Evolutionary conservation across 2,329 filamentous ascomycete genomes (phyloP).

Genomic region (Cladosporium velox): DNA sequence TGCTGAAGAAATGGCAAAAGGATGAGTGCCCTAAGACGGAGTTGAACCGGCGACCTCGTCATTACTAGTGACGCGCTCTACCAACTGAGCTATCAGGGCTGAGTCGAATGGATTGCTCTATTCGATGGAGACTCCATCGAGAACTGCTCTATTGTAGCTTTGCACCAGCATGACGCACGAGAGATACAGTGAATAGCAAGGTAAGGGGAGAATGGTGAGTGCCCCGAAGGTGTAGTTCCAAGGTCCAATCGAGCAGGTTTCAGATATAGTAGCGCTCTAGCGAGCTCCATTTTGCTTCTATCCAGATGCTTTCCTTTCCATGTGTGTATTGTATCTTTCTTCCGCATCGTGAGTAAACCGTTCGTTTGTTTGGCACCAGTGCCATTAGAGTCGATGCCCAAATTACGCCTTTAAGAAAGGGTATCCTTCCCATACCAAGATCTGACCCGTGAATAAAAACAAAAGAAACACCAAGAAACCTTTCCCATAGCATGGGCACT

Average conservation of each 20-base stretch:
- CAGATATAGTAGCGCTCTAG: not conserved
- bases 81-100: slow-evolving; percentile 21
- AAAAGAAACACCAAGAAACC: not conserved
- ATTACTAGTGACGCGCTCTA: slow-evolving; percentile 22
- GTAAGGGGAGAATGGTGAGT: not conserved
- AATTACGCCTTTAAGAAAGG: slow-evolving; percentile 5
- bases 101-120: not conserved
- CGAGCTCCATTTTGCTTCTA: not conserved
- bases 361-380: not conserved
- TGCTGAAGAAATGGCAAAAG: slow-evolving; percentile 2
- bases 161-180: not conserved
- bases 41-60: slow-evolving; percentile 21
- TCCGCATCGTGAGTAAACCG: not conserved
- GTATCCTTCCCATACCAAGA: slow-evolving; percentile 8
- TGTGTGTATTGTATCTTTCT: not conserved
- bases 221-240: not conserved
- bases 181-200: not conserved
- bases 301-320: not conserved
- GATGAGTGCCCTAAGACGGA: slow-evolving; percentile 17
- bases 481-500: not conserved
- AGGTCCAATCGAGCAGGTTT: not conserved
- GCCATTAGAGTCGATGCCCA: not conserved
- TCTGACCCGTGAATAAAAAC: not conserved
- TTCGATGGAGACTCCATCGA: too few relatives aligned
- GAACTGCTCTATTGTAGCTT: not conserved